Percentiles rank a stretch among this genome's conserved stretches.
phyloP scores from a whole-genome alignment of 2,329 filamentous ascomycete genomes.

The Clonostachys rhizophaga region DNA sequence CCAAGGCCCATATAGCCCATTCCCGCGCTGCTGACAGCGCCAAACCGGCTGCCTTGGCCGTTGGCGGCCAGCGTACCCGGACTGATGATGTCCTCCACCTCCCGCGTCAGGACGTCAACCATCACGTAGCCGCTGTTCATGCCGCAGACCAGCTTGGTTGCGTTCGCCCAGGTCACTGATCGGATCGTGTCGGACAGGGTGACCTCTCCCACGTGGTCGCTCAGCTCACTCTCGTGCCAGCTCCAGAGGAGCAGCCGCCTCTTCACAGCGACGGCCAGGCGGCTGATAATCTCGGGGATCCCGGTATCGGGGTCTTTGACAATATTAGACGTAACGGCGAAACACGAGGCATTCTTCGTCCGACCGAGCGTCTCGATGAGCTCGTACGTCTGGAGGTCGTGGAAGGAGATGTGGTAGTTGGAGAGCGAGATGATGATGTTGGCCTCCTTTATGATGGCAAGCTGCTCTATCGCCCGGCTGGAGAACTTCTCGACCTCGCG shows the following conservation, averaged over 20 bases:
- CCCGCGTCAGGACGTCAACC: conserved; percentile 73
- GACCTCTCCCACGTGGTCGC: conserved; percentile 67
- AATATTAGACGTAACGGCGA: conserved; percentile 93
- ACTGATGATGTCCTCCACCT: conserved; percentile 73
- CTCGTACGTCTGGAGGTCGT: conserved; percentile 83
- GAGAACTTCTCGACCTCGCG: conserved; percentile 95
- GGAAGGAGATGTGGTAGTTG: conserved; percentile 82
- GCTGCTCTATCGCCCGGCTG: conserved; percentile 81
- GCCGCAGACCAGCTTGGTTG: conserved; percentile 81
- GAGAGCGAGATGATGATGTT: conserved; percentile 87
- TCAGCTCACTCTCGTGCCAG: conserved; percentile 92
- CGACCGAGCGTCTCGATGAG: conserved; percentile 73
- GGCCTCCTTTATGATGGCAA: conserved; percentile 93
- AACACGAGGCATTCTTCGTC: conserved; percentile 84
- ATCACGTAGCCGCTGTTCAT: conserved; percentile 90
- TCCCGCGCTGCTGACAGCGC: conserved; percentile 74
- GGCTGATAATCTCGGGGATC: conserved; percentile 88
- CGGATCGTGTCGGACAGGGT: conserved; percentile 79
- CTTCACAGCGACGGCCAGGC: conserved; percentile 90
- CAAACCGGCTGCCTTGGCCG: conserved; percentile 68
- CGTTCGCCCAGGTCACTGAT: conserved; percentile 85
- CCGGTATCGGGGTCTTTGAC: conserved; percentile 83
- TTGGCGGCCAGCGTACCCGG: conserved; percentile 59
- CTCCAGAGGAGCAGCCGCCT: conserved; percentile 85
- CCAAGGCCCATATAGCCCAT: conserved; percentile 98